A percentile compares a stretch with the other conserved stretches of the same genome.
Evolutionary conservation across 768 basidiomycete genomes (phyloP).

Genomic region (Paxillus rubicundulus): DNA sequence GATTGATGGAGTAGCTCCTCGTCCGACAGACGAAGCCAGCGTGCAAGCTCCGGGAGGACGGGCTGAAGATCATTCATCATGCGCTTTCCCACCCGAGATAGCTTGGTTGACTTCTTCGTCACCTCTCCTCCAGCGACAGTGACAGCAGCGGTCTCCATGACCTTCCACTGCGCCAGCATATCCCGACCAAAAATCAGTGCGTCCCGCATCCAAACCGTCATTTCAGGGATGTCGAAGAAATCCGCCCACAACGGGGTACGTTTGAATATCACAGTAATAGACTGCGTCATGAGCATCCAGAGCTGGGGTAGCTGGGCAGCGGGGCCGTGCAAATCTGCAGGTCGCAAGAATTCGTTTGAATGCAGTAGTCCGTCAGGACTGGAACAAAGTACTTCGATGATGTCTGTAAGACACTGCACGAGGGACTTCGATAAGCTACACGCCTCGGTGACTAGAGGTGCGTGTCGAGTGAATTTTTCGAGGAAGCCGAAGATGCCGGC

Average conservation of each 20-base stretch:
- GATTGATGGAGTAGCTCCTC: constrained; percentile 89
- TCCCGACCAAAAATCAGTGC: constrained; percentile 91
- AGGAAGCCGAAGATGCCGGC: constrained; percentile 72
- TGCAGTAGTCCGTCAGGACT: constrained; percentile 69
- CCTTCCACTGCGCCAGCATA: constrained; percentile 75
- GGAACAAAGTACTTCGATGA: constrained; percentile 84
- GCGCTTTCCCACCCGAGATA: constrained; percentile 60
- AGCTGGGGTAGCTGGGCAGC: constrained; percentile 59
- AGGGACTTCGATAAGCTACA: constrained; percentile 86
- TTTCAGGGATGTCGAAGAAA: constrained; percentile 75
- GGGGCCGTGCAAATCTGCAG: constrained; percentile 43
- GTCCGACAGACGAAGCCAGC: constrained; percentile 92
- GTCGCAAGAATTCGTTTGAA: constrained; percentile 47
- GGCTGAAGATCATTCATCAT: constrained; percentile 79
- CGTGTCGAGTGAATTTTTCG: constrained; percentile 59
- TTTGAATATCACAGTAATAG: constrained; percentile 82
- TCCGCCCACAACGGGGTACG: constrained; percentile 80
- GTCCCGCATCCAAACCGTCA: constrained; percentile 98
- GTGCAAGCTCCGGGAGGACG: constrained; percentile 73
- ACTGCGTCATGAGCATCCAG: constrained; percentile 80
- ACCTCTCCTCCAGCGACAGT: constrained; percentile 19
- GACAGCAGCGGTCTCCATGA: constrained; percentile 65
- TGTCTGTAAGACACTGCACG: constrained; percentile 89
- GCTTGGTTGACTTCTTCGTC: constrained; percentile 38
- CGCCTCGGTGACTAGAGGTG: constrained; percentile 72